A percentile compares a stretch with the other conserved stretches of the same genome.
These are phyloP conservation scores for Naganishia vaughanmartiniae DNA, from an alignment of 768 basidiomycete genomes.

Conservation along the genomic window DNA sequence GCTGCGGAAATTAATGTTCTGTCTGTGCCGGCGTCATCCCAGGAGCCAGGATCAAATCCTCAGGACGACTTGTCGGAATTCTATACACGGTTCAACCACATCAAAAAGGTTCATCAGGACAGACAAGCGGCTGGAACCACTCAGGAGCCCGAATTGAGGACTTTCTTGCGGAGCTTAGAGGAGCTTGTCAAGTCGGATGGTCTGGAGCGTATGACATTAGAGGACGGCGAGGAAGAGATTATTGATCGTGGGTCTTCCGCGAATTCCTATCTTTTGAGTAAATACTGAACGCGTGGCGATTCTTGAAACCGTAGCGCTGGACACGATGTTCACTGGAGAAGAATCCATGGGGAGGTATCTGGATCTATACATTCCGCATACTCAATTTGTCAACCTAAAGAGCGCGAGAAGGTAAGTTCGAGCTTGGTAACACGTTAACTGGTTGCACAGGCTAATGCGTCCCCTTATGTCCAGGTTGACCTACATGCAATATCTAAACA, in stretches of 20 bases:
- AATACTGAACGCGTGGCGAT: not conserved
- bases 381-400: constrained; percentile 84
- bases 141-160: constrained; percentile 22
- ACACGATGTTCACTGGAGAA: constrained; percentile 83
- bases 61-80: constrained; percentile 77
- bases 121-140: constrained; percentile 10
- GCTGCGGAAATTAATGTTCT: constrained; percentile 45
- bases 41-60: constrained; percentile 19
- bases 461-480: constrained; percentile 58
- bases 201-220: constrained; percentile 67
- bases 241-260: constrained; percentile 66
- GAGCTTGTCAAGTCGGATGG: constrained; percentile 56
- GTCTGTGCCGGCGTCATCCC: constrained; percentile 44
- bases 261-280: not conserved
- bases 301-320: constrained; percentile 42
- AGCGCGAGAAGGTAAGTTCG: constrained; percentile 55
- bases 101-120: constrained; percentile 85
- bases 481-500: constrained; percentile 90
- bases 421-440: not conserved
- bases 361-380: constrained; percentile 84
- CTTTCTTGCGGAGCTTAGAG: constrained; percentile 79
- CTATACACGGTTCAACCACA: constrained; percentile 89
- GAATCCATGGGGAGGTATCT: constrained; percentile 92
- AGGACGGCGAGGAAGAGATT: constrained; percentile 64
- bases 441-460: constrained; percentile 54